These are phyloP conservation scores for Aureobasidium namibiae DNA, from an alignment of 2,329 filamentous ascomycete species.

Conservation along the genomic window DNA sequence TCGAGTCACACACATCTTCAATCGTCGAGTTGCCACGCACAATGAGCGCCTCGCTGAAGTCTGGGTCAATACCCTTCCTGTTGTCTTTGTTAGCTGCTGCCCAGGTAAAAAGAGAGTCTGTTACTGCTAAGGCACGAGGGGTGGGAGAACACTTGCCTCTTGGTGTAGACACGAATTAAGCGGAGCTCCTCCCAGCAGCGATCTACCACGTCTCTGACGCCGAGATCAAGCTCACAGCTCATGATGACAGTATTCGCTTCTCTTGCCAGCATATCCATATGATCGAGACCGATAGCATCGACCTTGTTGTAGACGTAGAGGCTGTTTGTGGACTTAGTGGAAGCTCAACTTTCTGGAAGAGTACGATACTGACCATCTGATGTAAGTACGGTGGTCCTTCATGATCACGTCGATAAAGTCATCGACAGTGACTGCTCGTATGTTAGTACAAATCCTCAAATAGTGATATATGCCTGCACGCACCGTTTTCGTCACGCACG, in stretches of 20 bases:
- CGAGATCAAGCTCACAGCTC: conserved; percentile 92
- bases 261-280: conserved; percentile 81
- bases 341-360: background rate
- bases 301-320: conserved; percentile 99
- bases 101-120: background rate
- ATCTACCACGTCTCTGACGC: conserved; percentile 87
- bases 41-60: conserved; percentile 87
- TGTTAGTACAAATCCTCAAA: conserved; percentile 11
- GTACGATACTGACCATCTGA: conserved; percentile 49
- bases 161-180: conserved; percentile 90
- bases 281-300: conserved; percentile 86
- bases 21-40: conserved; percentile 81
- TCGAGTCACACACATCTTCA: conserved; percentile 93
- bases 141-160: conserved; percentile 41
- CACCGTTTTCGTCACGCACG: conserved; percentile 80
- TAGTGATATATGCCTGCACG: background rate
- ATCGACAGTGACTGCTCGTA: conserved; percentile 70
- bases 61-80: conserved; percentile 80
- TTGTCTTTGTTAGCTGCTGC: conserved; percentile 16
- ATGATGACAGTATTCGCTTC: conserved; percentile 95
- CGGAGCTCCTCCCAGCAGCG: conserved; percentile 89
- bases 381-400: conserved; percentile 98
- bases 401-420: conserved; percentile 99
- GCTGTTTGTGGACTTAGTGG: conserved; percentile 37
- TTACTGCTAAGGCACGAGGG: background rate